A percentile compares a stretch with the other conserved stretches of the same genome.
phyloP scores from a whole-genome alignment of 257 asterid species.

The Echium plantagineum region DNA sequence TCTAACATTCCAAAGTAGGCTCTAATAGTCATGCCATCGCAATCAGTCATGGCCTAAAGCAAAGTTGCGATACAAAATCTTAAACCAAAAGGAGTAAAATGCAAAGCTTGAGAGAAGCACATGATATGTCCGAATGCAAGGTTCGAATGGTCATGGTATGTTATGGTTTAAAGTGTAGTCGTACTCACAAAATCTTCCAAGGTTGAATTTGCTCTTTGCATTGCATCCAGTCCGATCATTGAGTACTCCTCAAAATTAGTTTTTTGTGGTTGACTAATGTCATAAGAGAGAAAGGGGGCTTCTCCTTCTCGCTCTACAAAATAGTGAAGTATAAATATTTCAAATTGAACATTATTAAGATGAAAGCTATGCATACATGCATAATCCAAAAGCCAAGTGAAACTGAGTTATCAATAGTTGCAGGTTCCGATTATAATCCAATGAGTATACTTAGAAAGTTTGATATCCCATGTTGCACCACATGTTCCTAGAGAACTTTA shows the following conservation, averaged over 20 bases:
- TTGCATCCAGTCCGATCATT: constrained; percentile 61
- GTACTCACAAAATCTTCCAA: constrained; percentile 91
- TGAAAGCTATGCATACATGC: background rate
- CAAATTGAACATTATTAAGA: background rate
- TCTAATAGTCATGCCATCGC: too few species aligned
- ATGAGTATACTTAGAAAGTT: background rate
- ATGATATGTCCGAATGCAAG: too few species aligned
- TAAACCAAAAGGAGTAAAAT: too few species aligned
- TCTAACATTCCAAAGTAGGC: too few species aligned
- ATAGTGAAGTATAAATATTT: background rate
- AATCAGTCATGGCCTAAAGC: too few species aligned
- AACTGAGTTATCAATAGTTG: background rate
- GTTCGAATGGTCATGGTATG: too few species aligned
- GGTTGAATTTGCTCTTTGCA: constrained; percentile 78
- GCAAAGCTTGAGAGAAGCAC: too few species aligned
- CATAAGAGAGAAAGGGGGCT: constrained; percentile 14
- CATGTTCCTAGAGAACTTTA: background rate
- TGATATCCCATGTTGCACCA: background rate
- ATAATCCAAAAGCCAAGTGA: background rate
- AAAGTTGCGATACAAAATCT: too few species aligned
- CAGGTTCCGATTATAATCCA: background rate
- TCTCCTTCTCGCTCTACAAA: constrained; percentile 36
- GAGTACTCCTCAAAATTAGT: constrained; percentile 27
- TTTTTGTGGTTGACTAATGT: constrained; percentile 14
- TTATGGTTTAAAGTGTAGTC: constrained; percentile 3